phyloP scores from a whole-genome alignment of 495 filamentous ascomycete species.

The Rhizodiscina lignyota region DNA sequence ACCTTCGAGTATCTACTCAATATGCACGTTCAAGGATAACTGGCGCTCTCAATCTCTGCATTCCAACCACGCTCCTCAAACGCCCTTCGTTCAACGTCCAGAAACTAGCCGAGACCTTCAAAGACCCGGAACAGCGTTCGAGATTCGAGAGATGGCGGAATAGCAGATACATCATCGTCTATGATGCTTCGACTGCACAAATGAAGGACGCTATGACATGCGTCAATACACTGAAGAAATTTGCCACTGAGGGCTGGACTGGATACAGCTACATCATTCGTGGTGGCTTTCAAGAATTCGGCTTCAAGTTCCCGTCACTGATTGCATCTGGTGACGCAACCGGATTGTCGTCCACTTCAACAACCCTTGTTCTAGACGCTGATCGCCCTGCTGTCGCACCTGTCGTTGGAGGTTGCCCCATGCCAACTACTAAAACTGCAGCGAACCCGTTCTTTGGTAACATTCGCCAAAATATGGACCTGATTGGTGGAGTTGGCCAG shows the following conservation, averaged over 20 bases:
- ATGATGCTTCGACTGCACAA: constrained; percentile 61
- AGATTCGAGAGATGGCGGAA: constrained; percentile 65
- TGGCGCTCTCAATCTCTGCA: constrained; percentile 79
- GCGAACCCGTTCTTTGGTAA: constrained; percentile 90
- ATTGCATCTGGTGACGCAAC: constrained; percentile 26
- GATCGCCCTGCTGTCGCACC: constrained; percentile 41
- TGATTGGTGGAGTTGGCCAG: constrained; percentile 86
- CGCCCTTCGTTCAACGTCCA: constrained; percentile 80
- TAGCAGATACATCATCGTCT: constrained; percentile 65
- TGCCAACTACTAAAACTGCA: constrained; percentile 50
- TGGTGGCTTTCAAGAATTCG: constrained; percentile 35
- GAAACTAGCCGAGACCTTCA: constrained; percentile 79
- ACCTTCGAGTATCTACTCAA: constrained; percentile 74
- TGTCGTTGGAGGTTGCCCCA: constrained; percentile 70
- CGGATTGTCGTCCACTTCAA: not conserved
- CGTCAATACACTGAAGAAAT: constrained; percentile 82
- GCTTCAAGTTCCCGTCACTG: constrained; percentile 30
- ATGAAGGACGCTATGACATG: constrained; percentile 62
- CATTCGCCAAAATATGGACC: constrained; percentile 92
- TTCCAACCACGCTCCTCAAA: constrained; percentile 87
- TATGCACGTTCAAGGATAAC: constrained; percentile 57
- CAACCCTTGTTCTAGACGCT: constrained; percentile 1
- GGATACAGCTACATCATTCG: constrained; percentile 57
- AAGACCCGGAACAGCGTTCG: constrained; percentile 49
- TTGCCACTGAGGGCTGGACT: constrained; percentile 65